phyloP scores from a whole-genome alignment of 1,284 basidiomycete genomes.

The Vanrija humicola region DNA sequence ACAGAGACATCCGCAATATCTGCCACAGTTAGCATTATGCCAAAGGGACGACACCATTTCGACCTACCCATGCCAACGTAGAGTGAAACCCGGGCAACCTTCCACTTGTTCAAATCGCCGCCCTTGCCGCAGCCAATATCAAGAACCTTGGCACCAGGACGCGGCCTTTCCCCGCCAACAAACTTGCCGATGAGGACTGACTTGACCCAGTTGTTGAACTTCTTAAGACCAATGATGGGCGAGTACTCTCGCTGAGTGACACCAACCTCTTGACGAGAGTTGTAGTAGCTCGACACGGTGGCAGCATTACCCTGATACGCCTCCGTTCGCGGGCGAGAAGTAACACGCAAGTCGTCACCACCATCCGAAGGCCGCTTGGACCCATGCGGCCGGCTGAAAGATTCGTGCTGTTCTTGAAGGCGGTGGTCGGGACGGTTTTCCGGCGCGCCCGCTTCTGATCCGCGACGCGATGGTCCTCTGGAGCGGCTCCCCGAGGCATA shows the following conservation, averaged over 20 bases:
- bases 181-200: constrained; percentile 87
- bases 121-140: constrained; percentile 99
- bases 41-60: no score
- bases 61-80: constrained; percentile 81
- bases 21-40: constrained; percentile 45
- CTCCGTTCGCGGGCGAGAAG: neutral
- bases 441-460: constrained; percentile 3
- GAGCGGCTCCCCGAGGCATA: constrained; percentile 2
- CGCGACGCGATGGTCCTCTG: constrained; percentile 7
- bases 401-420: constrained; percentile 10
- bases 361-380: neutral
- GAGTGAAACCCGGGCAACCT: constrained; percentile 74
- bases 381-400: neutral
- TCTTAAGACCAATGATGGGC: constrained; percentile 92
- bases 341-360: neutral
- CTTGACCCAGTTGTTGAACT: constrained; percentile 99
- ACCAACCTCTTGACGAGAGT: constrained; percentile 85
- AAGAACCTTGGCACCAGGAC: constrained; percentile 62
- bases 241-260: constrained; percentile 78
- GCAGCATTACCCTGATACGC: constrained; percentile 32
- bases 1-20: constrained; percentile 89
- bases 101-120: constrained; percentile 95
- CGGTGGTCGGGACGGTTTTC: neutral
- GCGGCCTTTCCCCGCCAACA: constrained; percentile 14
- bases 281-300: constrained; percentile 57